Base-by-base conservation (phyloP, 805 yeast species). In the Ogataea degrootiae region DNA sequence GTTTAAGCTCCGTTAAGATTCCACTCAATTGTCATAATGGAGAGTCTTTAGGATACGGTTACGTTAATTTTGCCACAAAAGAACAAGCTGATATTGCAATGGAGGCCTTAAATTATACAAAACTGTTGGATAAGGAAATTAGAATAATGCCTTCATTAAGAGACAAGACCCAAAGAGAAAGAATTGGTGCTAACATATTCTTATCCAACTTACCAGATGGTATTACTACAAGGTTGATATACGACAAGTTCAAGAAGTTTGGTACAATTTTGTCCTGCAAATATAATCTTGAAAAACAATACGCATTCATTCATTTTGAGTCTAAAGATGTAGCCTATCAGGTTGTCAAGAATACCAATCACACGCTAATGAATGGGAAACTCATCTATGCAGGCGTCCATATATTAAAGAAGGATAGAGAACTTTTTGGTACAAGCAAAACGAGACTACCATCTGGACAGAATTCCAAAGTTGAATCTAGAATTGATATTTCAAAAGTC, bases 1-100 rank as follows among this genome's bases (percentile, higher is more conserved):
- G 82, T 0, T 70, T 83, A 15, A 61, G 74, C 14, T 77, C 86
- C 4, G 79, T 81, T 31, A 84, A 83, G 58, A 71, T 86, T 37
- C 80, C 89, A 53, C 67, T 72, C 46, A 79, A 80, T 54, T 74
- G 78, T 23, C 66, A 68, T 33, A 69, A 77, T n/a, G 76, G 76
- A 22, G 66, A 72, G 42, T 78, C 90, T 1, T 66, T 87, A 47
- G 85, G 89, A 2, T 84, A 85, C 63, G 94, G 89, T 0, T 86
- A 85, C 60, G 81, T 85, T 17, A 83, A 85, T 47, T 84, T 83
- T 60, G 64, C 66, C 7, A 65, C 62, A 5, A 69, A 70, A 39
- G 57, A 64, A 9, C 83, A 78, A 45, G 88, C 88, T 0, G 72
- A 72, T 36, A 45, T 48, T 34, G 89, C 87, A 2, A 69, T 79